Conservation (phyloP, 1,284 basidiomycete species). For the Pascua sp. region DNA sequence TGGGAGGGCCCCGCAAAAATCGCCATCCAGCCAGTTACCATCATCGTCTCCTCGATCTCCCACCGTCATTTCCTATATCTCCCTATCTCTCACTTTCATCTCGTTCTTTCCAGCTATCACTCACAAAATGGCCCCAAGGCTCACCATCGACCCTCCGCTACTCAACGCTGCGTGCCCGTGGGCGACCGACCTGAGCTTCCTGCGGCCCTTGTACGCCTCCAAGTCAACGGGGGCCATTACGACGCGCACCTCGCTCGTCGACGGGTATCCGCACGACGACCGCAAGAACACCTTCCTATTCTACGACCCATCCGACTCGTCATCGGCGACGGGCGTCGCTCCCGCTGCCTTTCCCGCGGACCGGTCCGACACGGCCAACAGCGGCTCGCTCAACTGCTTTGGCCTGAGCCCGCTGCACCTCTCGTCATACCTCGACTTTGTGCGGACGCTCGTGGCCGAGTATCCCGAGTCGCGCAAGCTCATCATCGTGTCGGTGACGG, state of each 20-base stretch:
- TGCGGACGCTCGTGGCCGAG: slow-evolving; percentile 2
- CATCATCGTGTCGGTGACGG: slow-evolving; percentile 15
- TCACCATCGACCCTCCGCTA: slow-evolving; percentile 10
- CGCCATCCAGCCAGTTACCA: no score
- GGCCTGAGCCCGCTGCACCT: slow-evolving; percentile 14
- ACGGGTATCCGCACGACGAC: slow-evolving; percentile 19
- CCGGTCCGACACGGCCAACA: background rate
- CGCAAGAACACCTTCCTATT: slow-evolving; percentile 20
- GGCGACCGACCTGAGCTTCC: slow-evolving; percentile 11
- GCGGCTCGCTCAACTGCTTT: slow-evolving; percentile 16
- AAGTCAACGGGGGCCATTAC: slow-evolving; percentile 15
- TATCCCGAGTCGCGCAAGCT: slow-evolving; percentile 5
- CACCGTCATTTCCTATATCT: no score
- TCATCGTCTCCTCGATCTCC: no score
- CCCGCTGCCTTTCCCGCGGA: slow-evolving; percentile 6
- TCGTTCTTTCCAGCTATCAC: no score
- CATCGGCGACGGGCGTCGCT: background rate
- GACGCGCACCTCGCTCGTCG: slow-evolving; percentile 17
- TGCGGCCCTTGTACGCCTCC: slow-evolving; percentile 11
- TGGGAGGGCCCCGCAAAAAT: no score
- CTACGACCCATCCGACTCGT: slow-evolving; percentile 7
- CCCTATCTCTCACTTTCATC: no score
- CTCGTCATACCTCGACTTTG: slow-evolving; percentile 6
- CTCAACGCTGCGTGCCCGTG: slow-evolving; percentile 21
- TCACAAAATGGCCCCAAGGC: slow-evolving; percentile 1